Conservation (phyloP, 306 rosid genomes). For the Sicyos baderoa region DNA sequence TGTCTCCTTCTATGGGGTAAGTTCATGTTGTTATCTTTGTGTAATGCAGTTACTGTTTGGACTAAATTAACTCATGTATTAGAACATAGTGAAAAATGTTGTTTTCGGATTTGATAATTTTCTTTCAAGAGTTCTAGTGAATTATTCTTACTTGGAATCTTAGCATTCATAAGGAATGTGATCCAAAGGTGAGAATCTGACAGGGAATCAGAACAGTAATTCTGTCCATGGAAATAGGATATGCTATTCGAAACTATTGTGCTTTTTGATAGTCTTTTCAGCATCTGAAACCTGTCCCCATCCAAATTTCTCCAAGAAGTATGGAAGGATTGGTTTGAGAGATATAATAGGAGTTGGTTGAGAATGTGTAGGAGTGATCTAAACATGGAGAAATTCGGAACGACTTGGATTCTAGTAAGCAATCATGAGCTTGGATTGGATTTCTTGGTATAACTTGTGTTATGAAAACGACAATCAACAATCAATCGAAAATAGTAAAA, state of each 20-base stretch:
- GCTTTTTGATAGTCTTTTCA: background rate
- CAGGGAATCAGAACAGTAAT: background rate
- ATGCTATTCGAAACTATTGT: background rate
- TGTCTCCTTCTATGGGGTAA: slow-evolving; percentile 87
- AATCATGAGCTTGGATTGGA: background rate
- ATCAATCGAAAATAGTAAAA: too few species aligned
- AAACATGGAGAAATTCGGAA: background rate
- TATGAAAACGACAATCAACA: too few species aligned
- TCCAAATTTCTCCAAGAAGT: background rate
- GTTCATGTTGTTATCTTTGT: slow-evolving; percentile 25
- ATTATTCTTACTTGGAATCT: background rate
- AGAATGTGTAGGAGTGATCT: background rate
- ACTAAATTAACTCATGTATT: background rate
- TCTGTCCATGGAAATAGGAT: background rate
- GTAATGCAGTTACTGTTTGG: slow-evolving; percentile 6
- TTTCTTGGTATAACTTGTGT: too few species aligned
- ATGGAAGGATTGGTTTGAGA: background rate
- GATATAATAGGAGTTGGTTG: background rate
- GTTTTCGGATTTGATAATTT: background rate
- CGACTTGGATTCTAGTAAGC: background rate
- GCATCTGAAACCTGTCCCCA: background rate
- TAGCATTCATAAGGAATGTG: background rate
- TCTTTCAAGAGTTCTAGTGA: too few species aligned
- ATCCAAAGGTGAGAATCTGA: background rate
- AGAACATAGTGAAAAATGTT: background rate